Percentiles rank a stretch among this genome's conserved stretches.
These are phyloP conservation scores for Nicotiana rustica DNA, from an alignment of 305 asterid species.

Conservation along the genomic window DNA sequence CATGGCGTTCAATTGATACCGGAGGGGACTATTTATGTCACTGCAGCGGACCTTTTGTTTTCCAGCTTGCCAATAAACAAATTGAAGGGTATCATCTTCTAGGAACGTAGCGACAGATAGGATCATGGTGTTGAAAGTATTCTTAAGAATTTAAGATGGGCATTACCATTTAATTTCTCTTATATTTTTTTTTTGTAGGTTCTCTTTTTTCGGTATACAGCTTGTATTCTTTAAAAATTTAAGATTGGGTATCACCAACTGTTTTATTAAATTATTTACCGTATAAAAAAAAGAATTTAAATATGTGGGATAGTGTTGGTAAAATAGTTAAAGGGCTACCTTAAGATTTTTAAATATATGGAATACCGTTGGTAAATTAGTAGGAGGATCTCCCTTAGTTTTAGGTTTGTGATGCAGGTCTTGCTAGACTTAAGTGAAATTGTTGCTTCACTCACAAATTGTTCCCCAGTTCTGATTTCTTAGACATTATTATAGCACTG, in stretches of 20 bases:
- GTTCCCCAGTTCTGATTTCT: not conserved
- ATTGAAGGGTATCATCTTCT: constrained; percentile 10
- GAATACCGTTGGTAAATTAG: not conserved
- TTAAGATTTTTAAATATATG: not conserved
- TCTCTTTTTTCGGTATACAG: too few relatives aligned
- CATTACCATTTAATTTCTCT: too few relatives aligned
- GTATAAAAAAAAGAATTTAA: not conserved
- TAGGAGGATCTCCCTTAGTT: not conserved
- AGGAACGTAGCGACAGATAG: not conserved
- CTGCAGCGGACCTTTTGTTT: not conserved
- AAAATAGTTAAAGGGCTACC: not conserved
- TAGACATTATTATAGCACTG: not conserved
- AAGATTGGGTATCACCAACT: too few relatives aligned
- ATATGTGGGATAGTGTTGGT: not conserved
- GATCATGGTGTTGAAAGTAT: constrained; percentile 18
- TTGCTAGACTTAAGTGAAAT: not conserved
- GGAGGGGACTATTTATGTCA: not conserved
- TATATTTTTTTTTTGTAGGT: too few relatives aligned
- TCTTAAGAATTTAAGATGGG: not conserved
- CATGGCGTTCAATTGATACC: not conserved
- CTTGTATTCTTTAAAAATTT: too few relatives aligned
- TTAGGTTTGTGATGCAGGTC: not conserved
- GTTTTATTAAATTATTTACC: too few relatives aligned
- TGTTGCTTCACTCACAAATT: constrained; percentile 16
- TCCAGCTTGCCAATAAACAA: constrained; percentile 5